phyloP scores from a whole-genome alignment of 208 protist species.

The Angomonas ambiguus region DNA sequence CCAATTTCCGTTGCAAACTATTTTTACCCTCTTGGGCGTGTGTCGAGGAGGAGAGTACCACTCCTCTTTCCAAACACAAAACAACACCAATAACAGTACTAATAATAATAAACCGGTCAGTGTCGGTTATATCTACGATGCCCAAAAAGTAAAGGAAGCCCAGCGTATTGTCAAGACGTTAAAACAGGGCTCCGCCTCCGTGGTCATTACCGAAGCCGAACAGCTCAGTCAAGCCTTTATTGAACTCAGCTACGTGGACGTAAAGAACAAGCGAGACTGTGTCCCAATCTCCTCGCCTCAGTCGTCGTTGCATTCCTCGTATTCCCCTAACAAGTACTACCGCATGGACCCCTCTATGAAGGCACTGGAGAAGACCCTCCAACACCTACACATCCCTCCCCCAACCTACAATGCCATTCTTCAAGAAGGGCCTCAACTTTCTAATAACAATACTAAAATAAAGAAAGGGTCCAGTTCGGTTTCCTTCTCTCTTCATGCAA shows the following conservation, averaged over 20 bases:
- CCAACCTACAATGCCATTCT: background rate
- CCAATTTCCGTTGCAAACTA: background rate
- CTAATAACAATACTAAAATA: no score
- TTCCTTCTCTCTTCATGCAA: conserved; percentile 14
- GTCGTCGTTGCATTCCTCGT: no score
- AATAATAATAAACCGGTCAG: background rate
- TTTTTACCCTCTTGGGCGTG: background rate
- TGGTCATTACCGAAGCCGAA: background rate
- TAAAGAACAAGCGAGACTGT: background rate
- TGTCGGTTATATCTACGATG: background rate
- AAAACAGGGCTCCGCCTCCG: background rate
- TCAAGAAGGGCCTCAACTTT: no score
- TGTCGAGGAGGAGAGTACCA: background rate
- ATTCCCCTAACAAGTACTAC: no score
- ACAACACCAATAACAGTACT: background rate
- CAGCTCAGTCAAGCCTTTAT: background rate
- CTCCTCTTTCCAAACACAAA: background rate
- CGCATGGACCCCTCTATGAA: no score
- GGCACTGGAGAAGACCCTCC: no score
- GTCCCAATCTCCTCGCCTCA: no score
- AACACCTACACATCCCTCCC: conserved; percentile 3
- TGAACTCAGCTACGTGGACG: background rate
- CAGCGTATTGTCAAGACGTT: background rate
- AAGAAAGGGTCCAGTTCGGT: no score
- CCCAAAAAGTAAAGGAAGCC: background rate